Base-by-base conservation (phyloP, 164 flowering plant genomes). In the Berberis thunbergii region DNA sequence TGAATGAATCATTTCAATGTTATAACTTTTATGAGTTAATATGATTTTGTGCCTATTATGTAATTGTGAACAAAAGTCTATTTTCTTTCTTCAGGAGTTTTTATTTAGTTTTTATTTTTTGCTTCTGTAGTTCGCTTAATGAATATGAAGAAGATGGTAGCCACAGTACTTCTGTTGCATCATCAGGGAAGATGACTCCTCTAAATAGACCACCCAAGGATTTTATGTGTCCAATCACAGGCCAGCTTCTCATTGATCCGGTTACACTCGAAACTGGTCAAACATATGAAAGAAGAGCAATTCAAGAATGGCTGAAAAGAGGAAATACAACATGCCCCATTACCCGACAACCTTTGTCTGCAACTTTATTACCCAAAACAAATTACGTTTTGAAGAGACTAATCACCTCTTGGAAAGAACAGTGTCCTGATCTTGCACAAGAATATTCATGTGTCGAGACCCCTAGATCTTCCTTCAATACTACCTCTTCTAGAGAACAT, bases 241-340 rank as follows among this genome's bases (percentile, higher is more conserved):
- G 86, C 59, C 91, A 84, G 74, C 74, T 83, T 46, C 82, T 88
- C 43, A 58, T 64, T 75, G 95, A 86, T 60, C 91, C 95, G 44
- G 89, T 88, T 41, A 88, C 95, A n/a, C 91, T 88, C 56, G 91
- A 86, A 78, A 86, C 91, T 9, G 95, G 91, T 40, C 95, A 88
- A 72, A 88, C 95, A 56, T 88, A 86, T 75, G 95, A 88, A 72
- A 78, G 86, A 74, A 81, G 67, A 73, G 91, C 96, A 69, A 88
- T 88, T 69, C 84, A 88, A 74, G 96, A 88, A 81, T 88, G 96
- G 91, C 61, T 86, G 38, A 67, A 75, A 58, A 70, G 85, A 76
- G 96, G 91, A 75, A 86, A 84, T 41, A 79, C 84, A 43, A 83
- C 85, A 45, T 88, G 91, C 66, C 95, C 95, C 55, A 88, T 86